phyloP scores from a whole-genome alignment of 2,329 filamentous ascomycete genomes.

The Trichophaea hybrida region DNA sequence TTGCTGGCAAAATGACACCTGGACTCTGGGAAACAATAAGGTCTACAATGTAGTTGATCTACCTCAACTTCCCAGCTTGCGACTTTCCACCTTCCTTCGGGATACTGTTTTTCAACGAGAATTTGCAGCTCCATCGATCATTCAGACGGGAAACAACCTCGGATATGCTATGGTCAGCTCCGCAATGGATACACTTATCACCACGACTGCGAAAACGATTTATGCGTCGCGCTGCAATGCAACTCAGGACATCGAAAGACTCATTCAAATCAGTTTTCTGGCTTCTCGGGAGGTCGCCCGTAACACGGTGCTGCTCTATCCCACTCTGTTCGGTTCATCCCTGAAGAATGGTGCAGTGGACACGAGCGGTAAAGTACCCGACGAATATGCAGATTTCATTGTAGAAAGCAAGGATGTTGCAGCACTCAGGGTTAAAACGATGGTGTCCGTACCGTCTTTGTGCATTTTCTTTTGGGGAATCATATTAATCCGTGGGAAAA shows the following conservation, averaged over 20 bases:
- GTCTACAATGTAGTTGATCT: not conserved
- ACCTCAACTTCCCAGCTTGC: not conserved
- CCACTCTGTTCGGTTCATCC: not conserved
- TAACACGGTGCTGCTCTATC: not conserved
- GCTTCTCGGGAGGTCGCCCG: not conserved
- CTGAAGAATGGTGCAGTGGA: not conserved
- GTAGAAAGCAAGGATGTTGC: not conserved
- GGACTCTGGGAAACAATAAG: not conserved
- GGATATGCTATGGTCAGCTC: not conserved
- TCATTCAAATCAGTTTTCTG: not conserved
- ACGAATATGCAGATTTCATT: not conserved
- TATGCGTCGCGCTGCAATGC: not conserved
- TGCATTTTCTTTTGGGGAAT: not conserved
- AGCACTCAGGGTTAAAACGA: not conserved
- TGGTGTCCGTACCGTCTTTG: not conserved
- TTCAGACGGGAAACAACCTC: not conserved
- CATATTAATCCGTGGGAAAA: not conserved
- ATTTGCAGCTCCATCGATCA: not conserved
- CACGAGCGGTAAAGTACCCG: not conserved
- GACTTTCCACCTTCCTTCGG: not conserved
- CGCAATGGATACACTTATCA: not conserved
- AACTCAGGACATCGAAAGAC: not conserved
- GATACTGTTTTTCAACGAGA: not conserved
- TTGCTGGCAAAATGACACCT: conserved; percentile 1
- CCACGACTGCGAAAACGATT: not conserved